Evolutionary conservation across 306 rosid species (phyloP), one percentile per base, ranked within the genome.

Genomic region (Pyrus communis): DNA sequence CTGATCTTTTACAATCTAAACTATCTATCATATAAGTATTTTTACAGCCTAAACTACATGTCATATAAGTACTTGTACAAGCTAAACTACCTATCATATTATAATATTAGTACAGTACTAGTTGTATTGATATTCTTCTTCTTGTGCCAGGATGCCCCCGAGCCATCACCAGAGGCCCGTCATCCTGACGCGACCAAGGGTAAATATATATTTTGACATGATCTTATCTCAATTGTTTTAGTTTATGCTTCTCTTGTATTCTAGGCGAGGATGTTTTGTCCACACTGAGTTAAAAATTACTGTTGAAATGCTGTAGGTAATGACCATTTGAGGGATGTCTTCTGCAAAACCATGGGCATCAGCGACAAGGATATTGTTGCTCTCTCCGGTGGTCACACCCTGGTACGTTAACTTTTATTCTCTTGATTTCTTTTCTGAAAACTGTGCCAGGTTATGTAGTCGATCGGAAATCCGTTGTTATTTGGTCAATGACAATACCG

Each of bases 111-210:
- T 23, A n/a, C n/a, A 23, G 43, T 12, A 31, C 11, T 6, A 21
- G 17, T 30, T 28, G 46, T 67, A 25, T 9, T 58, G 42, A 54
- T 60, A 2, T 11, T 49, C 0, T 19, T 19, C 45, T 55, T 9
- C n/a, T 66, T 1, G 40, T 30, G 3, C 2, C 81, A 96, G 98
- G 99, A 96, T 96, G 92, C 91, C 81, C 87, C 90, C 0, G 30
- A 73, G 22, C 83, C 97, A 51, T 96, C 99, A 35, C 97, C 96
- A 0, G 99, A 96, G 81, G 99, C 98, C 23, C 99, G 99, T 60
- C 85, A 91, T 79, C 99, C 99, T 5, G 86, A 91, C 80, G 99
- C 96, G 3, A 84, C 75, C 1, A 83, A 89, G 84, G 99, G 99
- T 96, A 22, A 59, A 87, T 79, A n/a, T 23, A 4, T 25, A 4